These are phyloP conservation scores for Aspergillus japonicus DNA, from an alignment of 2,329 filamentous ascomycete species.

Conservation along the genomic window DNA sequence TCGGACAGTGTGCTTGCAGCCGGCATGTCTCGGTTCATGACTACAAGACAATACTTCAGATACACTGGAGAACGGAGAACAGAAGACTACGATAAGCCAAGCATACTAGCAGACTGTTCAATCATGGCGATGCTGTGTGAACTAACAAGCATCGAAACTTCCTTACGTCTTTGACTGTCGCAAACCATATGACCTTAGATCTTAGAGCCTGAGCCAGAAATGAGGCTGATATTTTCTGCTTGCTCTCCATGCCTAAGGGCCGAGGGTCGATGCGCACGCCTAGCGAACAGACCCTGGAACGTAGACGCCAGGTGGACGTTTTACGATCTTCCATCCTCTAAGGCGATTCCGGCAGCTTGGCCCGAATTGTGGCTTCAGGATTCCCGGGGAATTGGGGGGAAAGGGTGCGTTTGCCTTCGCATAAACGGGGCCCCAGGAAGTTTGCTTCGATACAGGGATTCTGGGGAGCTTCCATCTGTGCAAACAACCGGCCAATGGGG, in stretches of 20 bases:
- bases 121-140: no score
- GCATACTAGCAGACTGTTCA: not conserved
- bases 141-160: not conserved
- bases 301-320: not conserved
- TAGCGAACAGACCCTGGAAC: not conserved
- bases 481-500: not conserved
- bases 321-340: not conserved
- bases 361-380: not conserved
- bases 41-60: not conserved
- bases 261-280: not conserved
- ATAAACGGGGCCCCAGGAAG: not conserved
- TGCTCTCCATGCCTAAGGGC: not conserved
- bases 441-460: not conserved
- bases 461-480: not conserved
- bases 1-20: conserved; percentile 17
- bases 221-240: no score
- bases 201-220: no score
- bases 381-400: not conserved
- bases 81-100: not conserved
- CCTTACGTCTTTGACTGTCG: not conserved
- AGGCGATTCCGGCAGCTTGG: not conserved
- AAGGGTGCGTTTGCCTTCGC: not conserved
- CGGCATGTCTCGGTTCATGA: conserved; percentile 5
- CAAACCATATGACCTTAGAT: no score
- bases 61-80: not conserved